Conservation (phyloP, 352 stramenopile species). For the Elongisporangium undulatum region DNA sequence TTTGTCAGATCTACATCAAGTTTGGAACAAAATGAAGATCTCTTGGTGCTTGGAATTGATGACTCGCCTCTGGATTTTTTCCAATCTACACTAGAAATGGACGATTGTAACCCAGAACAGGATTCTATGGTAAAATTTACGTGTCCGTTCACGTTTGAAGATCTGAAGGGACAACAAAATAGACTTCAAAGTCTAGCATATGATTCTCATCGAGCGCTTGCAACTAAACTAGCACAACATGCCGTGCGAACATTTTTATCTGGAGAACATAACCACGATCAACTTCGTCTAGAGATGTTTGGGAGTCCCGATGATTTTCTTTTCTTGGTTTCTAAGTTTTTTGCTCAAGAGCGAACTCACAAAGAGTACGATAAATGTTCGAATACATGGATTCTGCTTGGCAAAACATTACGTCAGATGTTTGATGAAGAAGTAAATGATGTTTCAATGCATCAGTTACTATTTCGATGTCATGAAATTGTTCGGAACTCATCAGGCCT, state of each 20-base stretch:
- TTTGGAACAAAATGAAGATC: slow-evolving; percentile 37
- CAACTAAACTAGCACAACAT: slow-evolving; percentile 52
- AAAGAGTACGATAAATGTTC: slow-evolving; percentile 19
- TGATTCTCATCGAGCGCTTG: slow-evolving; percentile 51
- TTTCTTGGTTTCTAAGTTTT: slow-evolving; percentile 38
- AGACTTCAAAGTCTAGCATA: slow-evolving; percentile 60
- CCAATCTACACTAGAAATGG: slow-evolving; percentile 44
- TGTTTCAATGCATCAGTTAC: slow-evolving; percentile 2
- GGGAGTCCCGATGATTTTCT: slow-evolving; percentile 33
- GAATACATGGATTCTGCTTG: slow-evolving; percentile 16
- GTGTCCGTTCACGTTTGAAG: slow-evolving; percentile 62
- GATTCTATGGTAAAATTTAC: slow-evolving; percentile 48
- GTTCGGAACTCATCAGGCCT: slow-evolving; percentile 28
- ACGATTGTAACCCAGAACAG: slow-evolving; percentile 54
- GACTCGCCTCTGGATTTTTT: slow-evolving; percentile 27
- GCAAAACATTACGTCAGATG: slow-evolving; percentile 15
- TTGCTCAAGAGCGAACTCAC: slow-evolving; percentile 13
- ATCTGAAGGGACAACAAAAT: slow-evolving; percentile 51
- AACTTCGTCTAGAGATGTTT: slow-evolving; percentile 24
- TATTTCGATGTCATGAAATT: slow-evolving; percentile 22
- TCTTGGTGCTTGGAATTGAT: slow-evolving; percentile 59
- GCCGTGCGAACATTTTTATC: slow-evolving; percentile 36
- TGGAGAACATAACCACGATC: slow-evolving; percentile 4
- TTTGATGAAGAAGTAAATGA: slow-evolving; percentile 18
- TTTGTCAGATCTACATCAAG: slow-evolving; percentile 14